Base-by-base conservation (phyloP, 139 green algal genomes). In the Chlorella sp. region DNA sequence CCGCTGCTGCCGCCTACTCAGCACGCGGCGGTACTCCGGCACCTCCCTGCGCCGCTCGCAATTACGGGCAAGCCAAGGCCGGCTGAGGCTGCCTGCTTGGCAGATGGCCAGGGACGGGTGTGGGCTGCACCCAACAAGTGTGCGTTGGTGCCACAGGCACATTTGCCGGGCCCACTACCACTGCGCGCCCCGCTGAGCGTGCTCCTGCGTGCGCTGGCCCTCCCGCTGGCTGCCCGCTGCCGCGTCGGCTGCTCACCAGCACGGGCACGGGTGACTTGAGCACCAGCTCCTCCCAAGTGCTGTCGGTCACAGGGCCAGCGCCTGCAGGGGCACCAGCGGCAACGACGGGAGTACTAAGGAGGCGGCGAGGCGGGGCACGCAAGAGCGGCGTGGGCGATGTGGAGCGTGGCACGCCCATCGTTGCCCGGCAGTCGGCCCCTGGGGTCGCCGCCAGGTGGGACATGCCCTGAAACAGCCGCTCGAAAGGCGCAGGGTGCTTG, bases 221-320 rank as follows among this genome's bases (percentile, higher is more conserved):
- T 78, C 1, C 28, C 26, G 71, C 32, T 78, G 71, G 30, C 71
- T 34, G 32, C 71, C 71, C 48, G 9, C 48, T 57, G 48, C 48
- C 48, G 22, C 22, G 68, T 12, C n/a, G 22, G 24, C 40, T 11
- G 32, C 85, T 71, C 71, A 89, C 64, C 77, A 90, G 77, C 60
- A 90, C 87, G 64, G 87, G 87, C 61, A 90, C 91, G 15, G 83
- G 77, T 42, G 85, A 95, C 83, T 98, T 92, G 36, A 99, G 94
- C 40, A 99, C 97, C 19, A 96, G 79, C 84, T 96, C 92, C 81
- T 99, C 94, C 86, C 96, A 99, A 40, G 93, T 98, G 24, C 66
- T 81, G 80, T 99, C 97, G 37, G 92, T 99, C 42, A 99, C 97
- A 30, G 93, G 79, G 9, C 90, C 91, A 71, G 95, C 91, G 64